Base-by-base conservation (phyloP, 345 rosid genomes). In the Iberis pinnata region DNA sequence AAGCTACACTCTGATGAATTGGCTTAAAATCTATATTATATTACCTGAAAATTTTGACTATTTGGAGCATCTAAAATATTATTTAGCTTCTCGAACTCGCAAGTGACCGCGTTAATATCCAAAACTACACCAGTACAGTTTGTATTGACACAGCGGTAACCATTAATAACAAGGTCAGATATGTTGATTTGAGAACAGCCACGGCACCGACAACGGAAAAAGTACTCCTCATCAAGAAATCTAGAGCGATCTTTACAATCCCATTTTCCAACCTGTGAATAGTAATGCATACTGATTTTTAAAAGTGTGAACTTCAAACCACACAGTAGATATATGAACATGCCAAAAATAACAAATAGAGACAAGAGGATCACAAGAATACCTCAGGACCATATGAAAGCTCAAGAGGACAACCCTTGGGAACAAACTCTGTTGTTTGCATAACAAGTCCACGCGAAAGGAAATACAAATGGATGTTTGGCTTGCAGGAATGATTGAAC, bases 321-420 rank as follows among this genome's bases (percentile, higher is more conserved):
- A 37, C 43, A 7, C 49, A 37, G 2, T 17, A 29, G 45, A 45
- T 60, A 24, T 11, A 41, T 35, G 50, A 38, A 40, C 44, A 38
- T 3, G 22, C 5, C 13, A 9, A 18, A 44, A 12, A 37, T 50
- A 15, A 14, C 13, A 51, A 50, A 66, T 20, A 14, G 35, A 58
- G 49, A 58, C 43, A 42, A 54, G 40, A 32, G 36, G 49, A 45
- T 45, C 39, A 15, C 8, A 31, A 15, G 15, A 46, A 43, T 64
- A 81, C 90, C 89, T 83, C 89, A 63, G 95, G 93, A 50, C 95
- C 95, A 64, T 86, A 89, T 40, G 97, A 83, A 52, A 89, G 68
- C 77, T 89, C 95, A 60, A 89, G 75, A 63, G 82, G 80, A 64
- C 64, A 76, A 26, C 85, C 87, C 45, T 65, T 39, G 5, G 76